Evolutionary conservation across 2,329 filamentous ascomycete genomes (phyloP).

Genomic region (Pezicula radicicola): DNA sequence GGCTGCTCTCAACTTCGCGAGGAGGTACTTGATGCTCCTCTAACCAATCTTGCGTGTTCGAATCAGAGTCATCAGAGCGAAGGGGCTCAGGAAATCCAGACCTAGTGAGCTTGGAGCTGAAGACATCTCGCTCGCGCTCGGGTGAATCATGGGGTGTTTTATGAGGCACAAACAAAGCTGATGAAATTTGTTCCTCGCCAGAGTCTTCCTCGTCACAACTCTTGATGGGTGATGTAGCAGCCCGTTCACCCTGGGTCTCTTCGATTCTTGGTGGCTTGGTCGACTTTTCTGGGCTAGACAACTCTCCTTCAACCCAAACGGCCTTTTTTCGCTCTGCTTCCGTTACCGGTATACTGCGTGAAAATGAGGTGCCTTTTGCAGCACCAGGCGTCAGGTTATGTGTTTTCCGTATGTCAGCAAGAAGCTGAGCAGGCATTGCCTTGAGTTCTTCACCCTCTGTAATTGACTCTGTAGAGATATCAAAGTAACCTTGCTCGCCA

Average conservation of each 20-base stretch:
- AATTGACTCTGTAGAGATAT: constrained; percentile 11
- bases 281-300: neutral
- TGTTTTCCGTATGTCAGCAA: constrained; percentile 27
- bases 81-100: constrained; percentile 7
- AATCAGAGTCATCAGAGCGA: constrained; percentile 19
- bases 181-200: constrained; percentile 83
- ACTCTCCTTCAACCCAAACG: constrained; percentile 3
- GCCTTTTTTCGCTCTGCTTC: constrained; percentile 21
- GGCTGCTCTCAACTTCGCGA: constrained; percentile 32
- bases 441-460: constrained; percentile 18
- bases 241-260: constrained; percentile 37
- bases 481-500: constrained; percentile 23
- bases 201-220: constrained; percentile 51
- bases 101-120: constrained; percentile 4
- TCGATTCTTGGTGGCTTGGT: neutral
- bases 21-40: constrained; percentile 28
- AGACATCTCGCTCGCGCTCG: constrained; percentile 24
- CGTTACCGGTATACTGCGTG: constrained; percentile 26
- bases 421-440: constrained; percentile 23
- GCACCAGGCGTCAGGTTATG: constrained; percentile 28
- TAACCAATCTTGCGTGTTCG: constrained; percentile 26
- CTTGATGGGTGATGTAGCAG: constrained; percentile 12
- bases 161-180: constrained; percentile 78
- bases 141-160: constrained; percentile 47
- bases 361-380: constrained; percentile 27